These are phyloP conservation scores for Fusarium napiforme DNA, from an alignment of 2,329 filamentous ascomycete species.

Conservation along the genomic window DNA sequence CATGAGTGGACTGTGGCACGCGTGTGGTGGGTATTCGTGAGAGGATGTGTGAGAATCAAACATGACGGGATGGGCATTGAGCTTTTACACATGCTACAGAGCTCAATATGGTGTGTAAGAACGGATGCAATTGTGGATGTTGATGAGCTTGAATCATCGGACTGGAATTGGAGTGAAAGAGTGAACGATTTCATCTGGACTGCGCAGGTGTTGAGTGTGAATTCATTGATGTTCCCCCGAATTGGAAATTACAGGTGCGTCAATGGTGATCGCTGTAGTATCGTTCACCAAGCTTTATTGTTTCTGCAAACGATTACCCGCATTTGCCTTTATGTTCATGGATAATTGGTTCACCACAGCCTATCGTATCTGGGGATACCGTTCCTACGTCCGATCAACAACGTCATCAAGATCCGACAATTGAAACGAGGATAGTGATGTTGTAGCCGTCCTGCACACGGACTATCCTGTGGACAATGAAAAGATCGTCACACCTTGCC, in stretches of 20 bases:
- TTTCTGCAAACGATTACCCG: conserved; percentile 29
- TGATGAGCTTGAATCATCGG: conserved; percentile 8
- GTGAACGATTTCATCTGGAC: neutral
- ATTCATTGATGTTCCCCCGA: neutral
- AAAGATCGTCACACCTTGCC: conserved; percentile 32
- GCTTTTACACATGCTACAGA: conserved; percentile 16
- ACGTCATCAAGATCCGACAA: conserved; percentile 36
- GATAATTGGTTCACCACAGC: conserved; percentile 37
- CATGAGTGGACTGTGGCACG: conserved; percentile 37
- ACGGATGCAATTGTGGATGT: conserved; percentile 8
- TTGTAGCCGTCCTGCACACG: conserved; percentile 43
- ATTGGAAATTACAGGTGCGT: neutral
- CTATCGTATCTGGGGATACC: conserved; percentile 37
- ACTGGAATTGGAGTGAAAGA: conserved; percentile 6
- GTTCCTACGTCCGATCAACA: conserved; percentile 29
- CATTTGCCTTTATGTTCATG: conserved; percentile 34
- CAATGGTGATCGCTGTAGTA: neutral
- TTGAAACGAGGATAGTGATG: conserved; percentile 44
- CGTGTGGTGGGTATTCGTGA: conserved; percentile 30
- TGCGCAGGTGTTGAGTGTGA: neutral
- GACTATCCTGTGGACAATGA: conserved; percentile 42
- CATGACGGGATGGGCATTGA: neutral
- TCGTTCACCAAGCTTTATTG: neutral
- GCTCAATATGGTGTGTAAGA: conserved; percentile 16
- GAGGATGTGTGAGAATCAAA: conserved; percentile 29